Conservation (phyloP, 805 yeast genomes). For the Lachancea lanzarotensis region DNA sequence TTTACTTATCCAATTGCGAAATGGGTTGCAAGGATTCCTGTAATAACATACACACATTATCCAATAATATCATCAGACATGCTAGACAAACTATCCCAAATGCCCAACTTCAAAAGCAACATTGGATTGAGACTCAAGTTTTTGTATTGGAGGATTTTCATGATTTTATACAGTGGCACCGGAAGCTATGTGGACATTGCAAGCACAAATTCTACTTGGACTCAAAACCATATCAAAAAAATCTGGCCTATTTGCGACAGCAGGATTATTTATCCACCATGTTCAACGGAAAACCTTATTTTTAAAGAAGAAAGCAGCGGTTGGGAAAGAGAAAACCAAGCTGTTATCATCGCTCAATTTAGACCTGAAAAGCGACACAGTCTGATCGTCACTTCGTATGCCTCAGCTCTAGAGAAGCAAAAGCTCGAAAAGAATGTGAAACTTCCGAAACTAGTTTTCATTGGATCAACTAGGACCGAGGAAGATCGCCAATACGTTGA, state of each 20-base stretch:
- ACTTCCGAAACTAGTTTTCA: constrained; percentile 56
- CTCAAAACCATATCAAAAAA: constrained; percentile 59
- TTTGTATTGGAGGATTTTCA: constrained; percentile 65
- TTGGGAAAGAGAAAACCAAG: constrained; percentile 33
- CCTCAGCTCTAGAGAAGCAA: constrained; percentile 40
- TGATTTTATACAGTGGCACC: constrained; percentile 54
- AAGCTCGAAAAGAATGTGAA: constrained; percentile 2
- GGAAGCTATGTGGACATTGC: constrained; percentile 64
- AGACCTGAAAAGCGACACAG: constrained; percentile 91
- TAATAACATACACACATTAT: constrained; percentile 86
- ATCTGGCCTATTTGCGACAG: constrained; percentile 52
- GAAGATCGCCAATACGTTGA: constrained; percentile 58
- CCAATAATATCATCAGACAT: constrained; percentile 88
- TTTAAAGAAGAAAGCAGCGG: constrained; percentile 15
- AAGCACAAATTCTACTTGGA: constrained; percentile 88
- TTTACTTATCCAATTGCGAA: constrained; percentile 68
- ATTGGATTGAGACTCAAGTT: constrained; percentile 37
- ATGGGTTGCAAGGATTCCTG: constrained; percentile 57
- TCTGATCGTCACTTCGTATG: constrained; percentile 59
- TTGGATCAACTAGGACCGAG: constrained; percentile 77
- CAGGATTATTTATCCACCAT: constrained; percentile 77
- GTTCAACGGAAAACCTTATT: constrained; percentile 58
- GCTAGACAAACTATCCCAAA: constrained; percentile 52
- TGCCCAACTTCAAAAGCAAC: constrained; percentile 13
- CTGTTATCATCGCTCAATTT: constrained; percentile 70